These are phyloP conservation scores for Ceratocystis harringtonii DNA, from an alignment of 2,329 filamentous ascomycete species.

Conservation along the genomic window DNA sequence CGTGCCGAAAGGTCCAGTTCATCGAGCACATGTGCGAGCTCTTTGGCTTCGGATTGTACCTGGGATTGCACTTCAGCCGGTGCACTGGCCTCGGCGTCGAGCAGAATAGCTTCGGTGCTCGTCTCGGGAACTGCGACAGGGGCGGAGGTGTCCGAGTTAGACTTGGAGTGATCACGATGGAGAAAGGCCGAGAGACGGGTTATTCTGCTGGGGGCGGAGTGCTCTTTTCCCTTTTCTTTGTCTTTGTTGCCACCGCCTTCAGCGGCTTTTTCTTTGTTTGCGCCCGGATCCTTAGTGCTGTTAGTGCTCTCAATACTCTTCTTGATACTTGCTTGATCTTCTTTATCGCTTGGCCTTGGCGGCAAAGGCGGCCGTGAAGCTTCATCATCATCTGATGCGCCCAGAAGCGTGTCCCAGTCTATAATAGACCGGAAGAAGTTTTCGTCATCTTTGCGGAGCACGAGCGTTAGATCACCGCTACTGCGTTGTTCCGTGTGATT, in stretches of 20 bases:
- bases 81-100: slow-evolving; percentile 21
- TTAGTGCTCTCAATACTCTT: slow-evolving; percentile 25
- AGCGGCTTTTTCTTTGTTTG: slow-evolving; percentile 20
- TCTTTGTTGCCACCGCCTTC: slow-evolving; percentile 23
- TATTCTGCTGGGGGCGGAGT: slow-evolving; percentile 12
- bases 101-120: slow-evolving; percentile 16
- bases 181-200: slow-evolving; percentile 27
- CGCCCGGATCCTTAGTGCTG: neutral
- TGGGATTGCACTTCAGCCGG: slow-evolving; percentile 27
- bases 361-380: slow-evolving; percentile 40
- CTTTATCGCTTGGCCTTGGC: slow-evolving; percentile 25
- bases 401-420: slow-evolving; percentile 12
- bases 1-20: slow-evolving; percentile 68
- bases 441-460: slow-evolving; percentile 43
- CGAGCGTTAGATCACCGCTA: slow-evolving; percentile 11
- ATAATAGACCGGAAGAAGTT: slow-evolving; percentile 42
- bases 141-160: slow-evolving; percentile 21
- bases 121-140: slow-evolving; percentile 4
- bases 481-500: neutral
- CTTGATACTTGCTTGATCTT: slow-evolving; percentile 20
- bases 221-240: slow-evolving; percentile 16
- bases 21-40: slow-evolving; percentile 67
- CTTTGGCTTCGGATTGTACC: slow-evolving; percentile 44
- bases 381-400: slow-evolving; percentile 25
- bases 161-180: slow-evolving; percentile 28